Evolutionary conservation across 2,329 filamentous ascomycete genomes (phyloP).

Genomic region (Bipolaris gigantea): DNA sequence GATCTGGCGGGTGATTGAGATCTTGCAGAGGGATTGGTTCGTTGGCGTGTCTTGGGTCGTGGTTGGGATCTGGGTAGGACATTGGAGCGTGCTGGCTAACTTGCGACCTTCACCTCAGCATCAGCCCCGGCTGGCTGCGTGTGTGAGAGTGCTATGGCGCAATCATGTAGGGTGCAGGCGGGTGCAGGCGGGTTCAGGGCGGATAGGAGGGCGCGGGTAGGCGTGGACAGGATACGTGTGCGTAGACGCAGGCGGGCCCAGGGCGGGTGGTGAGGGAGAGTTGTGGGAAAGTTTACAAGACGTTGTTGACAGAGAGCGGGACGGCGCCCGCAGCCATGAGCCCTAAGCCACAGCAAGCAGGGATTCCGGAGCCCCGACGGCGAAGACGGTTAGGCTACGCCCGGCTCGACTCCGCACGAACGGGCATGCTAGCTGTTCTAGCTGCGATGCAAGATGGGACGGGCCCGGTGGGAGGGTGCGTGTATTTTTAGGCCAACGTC

Average conservation of each 20-base stretch:
- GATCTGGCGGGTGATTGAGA: constrained; percentile 47
- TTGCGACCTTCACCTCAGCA: constrained; percentile 31
- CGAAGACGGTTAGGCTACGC: constrained; percentile 12
- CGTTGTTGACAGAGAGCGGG: constrained; percentile 9
- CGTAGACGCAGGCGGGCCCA: constrained; percentile 1
- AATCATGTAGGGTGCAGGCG: constrained; percentile 18
- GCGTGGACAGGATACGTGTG: neutral
- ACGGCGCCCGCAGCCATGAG: constrained; percentile 8
- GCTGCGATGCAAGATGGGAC: neutral
- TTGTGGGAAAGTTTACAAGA: constrained; percentile 6
- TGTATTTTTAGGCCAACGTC: constrained; percentile 16
- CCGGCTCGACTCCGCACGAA: constrained; percentile 10
- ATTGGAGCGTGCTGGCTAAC: constrained; percentile 44
- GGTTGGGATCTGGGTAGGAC: constrained; percentile 53
- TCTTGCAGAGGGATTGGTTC: constrained; percentile 73
- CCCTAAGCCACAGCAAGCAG: neutral
- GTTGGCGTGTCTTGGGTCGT: constrained; percentile 53
- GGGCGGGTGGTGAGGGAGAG: constrained; percentile 9
- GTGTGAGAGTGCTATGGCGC: constrained; percentile 21
- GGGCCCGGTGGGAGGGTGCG: neutral
- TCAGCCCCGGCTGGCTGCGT: constrained; percentile 27
- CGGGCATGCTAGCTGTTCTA: neutral
- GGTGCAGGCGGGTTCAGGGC: constrained; percentile 12
- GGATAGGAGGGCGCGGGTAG: neutral
- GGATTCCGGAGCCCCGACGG: neutral